Percentiles rank a stretch among this genome's conserved stretches.
phyloP scores from a whole-genome alignment of 2,329 filamentous ascomycete species.

The Pseudogymnoascus sp. region DNA sequence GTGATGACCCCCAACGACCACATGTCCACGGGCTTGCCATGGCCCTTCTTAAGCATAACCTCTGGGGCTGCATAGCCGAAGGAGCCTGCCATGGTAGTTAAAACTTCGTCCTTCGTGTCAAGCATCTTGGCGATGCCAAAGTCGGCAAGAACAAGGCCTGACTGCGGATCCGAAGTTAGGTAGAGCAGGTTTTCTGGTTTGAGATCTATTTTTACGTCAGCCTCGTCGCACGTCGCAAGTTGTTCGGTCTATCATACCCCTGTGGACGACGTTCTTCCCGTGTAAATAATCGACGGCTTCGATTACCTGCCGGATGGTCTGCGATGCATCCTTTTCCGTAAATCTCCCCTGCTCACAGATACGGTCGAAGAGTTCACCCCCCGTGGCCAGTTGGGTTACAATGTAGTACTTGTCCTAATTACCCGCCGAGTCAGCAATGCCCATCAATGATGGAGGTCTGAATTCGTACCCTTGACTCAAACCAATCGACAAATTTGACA shows the following conservation, averaged over 20 bases:
- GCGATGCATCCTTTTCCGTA: constrained; percentile 87
- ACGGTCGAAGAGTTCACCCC: constrained; percentile 93
- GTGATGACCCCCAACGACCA: constrained; percentile 99
- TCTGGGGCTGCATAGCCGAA: constrained; percentile 97
- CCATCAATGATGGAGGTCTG: background rate
- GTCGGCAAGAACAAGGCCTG: constrained; percentile 86
- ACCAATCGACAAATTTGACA: constrained; percentile 97
- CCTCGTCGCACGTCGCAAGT: background rate
- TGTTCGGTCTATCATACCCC: constrained; percentile 50
- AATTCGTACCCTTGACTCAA: constrained; percentile 77
- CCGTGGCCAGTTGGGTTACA: constrained; percentile 90
- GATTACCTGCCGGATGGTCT: constrained; percentile 90
- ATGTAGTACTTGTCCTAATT: constrained; percentile 97
- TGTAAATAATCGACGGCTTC: constrained; percentile 92
- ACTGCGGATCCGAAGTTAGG: constrained; percentile 67
- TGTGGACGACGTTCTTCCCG: constrained; percentile 87
- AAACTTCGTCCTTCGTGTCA: constrained; percentile 78
- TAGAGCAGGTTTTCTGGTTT: constrained; percentile 98
- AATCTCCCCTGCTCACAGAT: constrained; percentile 98
- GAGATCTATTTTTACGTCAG: constrained; percentile 55
- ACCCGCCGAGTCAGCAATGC: background rate
- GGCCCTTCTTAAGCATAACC: constrained; percentile 95
- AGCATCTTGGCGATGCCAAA: constrained; percentile 99
- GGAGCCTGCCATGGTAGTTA: constrained; percentile 97
- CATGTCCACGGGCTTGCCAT: constrained; percentile 98